Conservation (phyloP, 2,329 filamentous ascomycete species). For the Alternaria ventricosa region DNA sequence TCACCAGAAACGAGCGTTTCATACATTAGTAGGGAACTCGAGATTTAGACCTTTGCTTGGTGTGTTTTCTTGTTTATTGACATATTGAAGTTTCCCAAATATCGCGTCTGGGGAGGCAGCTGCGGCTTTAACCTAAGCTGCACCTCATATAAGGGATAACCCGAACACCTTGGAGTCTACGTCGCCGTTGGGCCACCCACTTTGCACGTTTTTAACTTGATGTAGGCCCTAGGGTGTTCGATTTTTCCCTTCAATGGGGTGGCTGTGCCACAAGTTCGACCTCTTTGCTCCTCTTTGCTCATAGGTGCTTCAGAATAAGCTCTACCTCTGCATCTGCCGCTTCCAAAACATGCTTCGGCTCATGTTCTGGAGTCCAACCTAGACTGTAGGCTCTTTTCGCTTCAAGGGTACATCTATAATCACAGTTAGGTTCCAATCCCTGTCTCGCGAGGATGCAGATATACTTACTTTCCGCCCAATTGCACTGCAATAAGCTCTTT, state of each 20-base stretch:
- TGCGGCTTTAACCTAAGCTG: not conserved
- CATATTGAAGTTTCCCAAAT: not conserved
- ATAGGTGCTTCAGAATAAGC: constrained; percentile 44
- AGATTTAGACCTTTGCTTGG: no score
- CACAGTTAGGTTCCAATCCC: no score
- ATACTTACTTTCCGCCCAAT: constrained; percentile 54
- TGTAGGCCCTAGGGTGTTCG: no score
- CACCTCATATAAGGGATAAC: no score
- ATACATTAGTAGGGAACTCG: not conserved
- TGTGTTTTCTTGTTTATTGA: not conserved
- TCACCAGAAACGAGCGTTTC: no score
- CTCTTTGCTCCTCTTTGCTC: not conserved
- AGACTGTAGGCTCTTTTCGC: constrained; percentile 51
- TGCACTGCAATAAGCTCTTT: constrained; percentile 30
- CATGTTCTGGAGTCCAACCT: constrained; percentile 56
- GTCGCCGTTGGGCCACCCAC: no score
- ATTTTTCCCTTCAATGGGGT: no score
- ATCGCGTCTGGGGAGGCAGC: not conserved
- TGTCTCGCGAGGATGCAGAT: not conserved
- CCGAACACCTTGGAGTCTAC: no score
- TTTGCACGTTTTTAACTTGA: no score
- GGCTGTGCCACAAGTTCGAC: not conserved
- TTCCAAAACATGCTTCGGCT: constrained; percentile 56
- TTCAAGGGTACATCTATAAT: constrained; percentile 51
- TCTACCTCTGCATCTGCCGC: constrained; percentile 56